Evolutionary conservation across 1,284 basidiomycete species (phyloP), one percentile per base, ranked within the genome.

Genomic region (Sanguinoderma infundibulare): DNA sequence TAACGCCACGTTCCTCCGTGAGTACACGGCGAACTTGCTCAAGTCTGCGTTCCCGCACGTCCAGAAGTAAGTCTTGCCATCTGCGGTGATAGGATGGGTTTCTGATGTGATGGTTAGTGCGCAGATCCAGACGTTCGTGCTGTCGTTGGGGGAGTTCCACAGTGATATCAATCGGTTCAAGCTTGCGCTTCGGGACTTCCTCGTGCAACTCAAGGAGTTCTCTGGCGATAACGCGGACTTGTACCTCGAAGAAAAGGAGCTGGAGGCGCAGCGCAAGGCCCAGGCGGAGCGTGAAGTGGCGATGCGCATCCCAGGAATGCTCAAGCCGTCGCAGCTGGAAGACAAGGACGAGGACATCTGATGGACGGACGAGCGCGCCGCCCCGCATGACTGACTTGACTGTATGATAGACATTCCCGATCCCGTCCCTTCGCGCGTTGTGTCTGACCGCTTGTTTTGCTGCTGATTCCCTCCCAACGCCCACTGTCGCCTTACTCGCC

Each of bases 221-320:
- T 91, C 89, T 20, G 92, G 89, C 44, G 91, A 93, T 73, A 92
- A 92, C 61, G 83, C 90, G 28, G 94, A 98, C 69, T 82, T 98
- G 40, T 98, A 86, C 79, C 81, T 95, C 61, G 98, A 98, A 72
- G 98, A 99, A 78, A 98, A 96, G 78, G 97, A 99, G 76, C 87
- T 88, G 5, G 96, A 98, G 76, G 81, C 83, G 59, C 79, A 87
- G 68, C 74, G 77, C 65, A 85, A 86, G 77, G 83, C 87, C 0
- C 87, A 90, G 64, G 90, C 89, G 63, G 96, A 98, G 78, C 89
- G 91, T 58, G 87, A 95, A 78, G 85, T 89, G 35, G 96, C 96
- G 20, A 92, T 94, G 83, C 87, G 93, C 67, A 95, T 99, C 65
- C 98, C 97, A n/a, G 98, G 98, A 58, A 95, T 99, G 93, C 85